Conservation (phyloP, 805 yeast species). For the Kuraishia floccosa region DNA sequence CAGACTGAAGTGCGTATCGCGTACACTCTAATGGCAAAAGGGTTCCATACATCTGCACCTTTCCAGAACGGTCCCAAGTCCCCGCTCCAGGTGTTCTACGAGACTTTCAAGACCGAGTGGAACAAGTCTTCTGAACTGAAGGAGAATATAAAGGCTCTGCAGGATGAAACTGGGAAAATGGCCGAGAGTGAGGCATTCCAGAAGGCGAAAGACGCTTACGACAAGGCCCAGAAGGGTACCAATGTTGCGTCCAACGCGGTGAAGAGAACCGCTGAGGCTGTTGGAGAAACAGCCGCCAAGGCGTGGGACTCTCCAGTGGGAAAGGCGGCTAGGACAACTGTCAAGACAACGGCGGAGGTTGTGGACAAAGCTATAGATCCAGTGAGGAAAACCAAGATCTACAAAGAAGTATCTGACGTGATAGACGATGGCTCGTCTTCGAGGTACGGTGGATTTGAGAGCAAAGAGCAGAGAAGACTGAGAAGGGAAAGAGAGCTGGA, state of each 20-base stretch:
- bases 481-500: constrained; percentile 57
- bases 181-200: constrained; percentile 92
- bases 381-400: constrained; percentile 79
- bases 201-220: constrained; percentile 86
- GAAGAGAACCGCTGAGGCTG: constrained; percentile 84
- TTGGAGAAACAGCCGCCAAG: constrained; percentile 77
- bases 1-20: too few species aligned
- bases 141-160: constrained; percentile 86
- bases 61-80: constrained; percentile 31
- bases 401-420: constrained; percentile 79
- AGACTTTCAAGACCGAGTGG: constrained; percentile 87
- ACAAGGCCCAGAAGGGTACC: constrained; percentile 63
- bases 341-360: constrained; percentile 69
- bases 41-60: background rate
- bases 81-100: constrained; percentile 87
- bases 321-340: constrained; percentile 76
- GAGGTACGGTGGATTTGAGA: constrained; percentile 85
- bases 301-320: constrained; percentile 98
- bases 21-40: too few species aligned
- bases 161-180: constrained; percentile 90
- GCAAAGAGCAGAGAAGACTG: constrained; percentile 67
- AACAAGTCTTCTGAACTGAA: constrained; percentile 82
- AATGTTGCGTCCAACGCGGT: constrained; percentile 59
- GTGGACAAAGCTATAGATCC: constrained; percentile 90
- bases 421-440: constrained; percentile 87